Conservation (phyloP, 495 filamentous ascomycete species). For the Penicillium odoratum region DNA sequence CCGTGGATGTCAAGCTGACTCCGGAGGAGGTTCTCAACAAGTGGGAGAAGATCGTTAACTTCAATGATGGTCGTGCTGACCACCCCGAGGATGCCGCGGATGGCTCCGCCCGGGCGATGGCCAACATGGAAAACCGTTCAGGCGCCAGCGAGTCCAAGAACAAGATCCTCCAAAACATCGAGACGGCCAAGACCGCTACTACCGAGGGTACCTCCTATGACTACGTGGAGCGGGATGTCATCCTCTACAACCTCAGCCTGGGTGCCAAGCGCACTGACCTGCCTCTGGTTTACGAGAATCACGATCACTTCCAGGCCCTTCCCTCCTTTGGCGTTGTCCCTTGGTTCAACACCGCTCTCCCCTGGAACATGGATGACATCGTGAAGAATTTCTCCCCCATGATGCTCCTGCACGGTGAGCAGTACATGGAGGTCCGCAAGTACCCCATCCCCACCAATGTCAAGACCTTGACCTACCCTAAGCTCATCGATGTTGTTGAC, state of each 20-base stretch:
- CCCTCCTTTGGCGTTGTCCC: slow-evolving; percentile 96
- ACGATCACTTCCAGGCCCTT: slow-evolving; percentile 86
- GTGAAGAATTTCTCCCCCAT: slow-evolving; percentile 95
- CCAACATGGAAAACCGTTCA: slow-evolving; percentile 76
- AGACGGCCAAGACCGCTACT: slow-evolving; percentile 70
- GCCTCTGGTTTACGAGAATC: slow-evolving; percentile 82
- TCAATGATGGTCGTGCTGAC: slow-evolving; percentile 88
- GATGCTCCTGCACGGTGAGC: slow-evolving; percentile 99
- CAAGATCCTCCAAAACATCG: slow-evolving; percentile 66
- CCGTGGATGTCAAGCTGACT: slow-evolving; percentile 79
- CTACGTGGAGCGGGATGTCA: slow-evolving; percentile 83
- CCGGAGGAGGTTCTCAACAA: slow-evolving; percentile 80
- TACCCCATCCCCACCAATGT: slow-evolving; percentile 90
- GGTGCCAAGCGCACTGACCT: slow-evolving; percentile 93
- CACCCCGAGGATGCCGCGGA: slow-evolving; percentile 78
- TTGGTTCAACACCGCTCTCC: slow-evolving; percentile 78
- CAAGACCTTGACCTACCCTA: slow-evolving; percentile 76
- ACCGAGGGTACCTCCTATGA: slow-evolving; percentile 74
- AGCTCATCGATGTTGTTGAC: slow-evolving; percentile 91
- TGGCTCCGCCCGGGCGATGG: slow-evolving; percentile 84
- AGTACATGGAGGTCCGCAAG: slow-evolving; percentile 94
- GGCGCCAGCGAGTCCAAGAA: slow-evolving; percentile 49
- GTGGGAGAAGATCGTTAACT: slow-evolving; percentile 80
- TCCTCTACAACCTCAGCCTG: slow-evolving; percentile 93
- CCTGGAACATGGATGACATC: slow-evolving; percentile 79